Evolutionary conservation across 1,139 yeast species (phyloP).

Genomic region (Zhuliangozyma blackwelliae): DNA sequence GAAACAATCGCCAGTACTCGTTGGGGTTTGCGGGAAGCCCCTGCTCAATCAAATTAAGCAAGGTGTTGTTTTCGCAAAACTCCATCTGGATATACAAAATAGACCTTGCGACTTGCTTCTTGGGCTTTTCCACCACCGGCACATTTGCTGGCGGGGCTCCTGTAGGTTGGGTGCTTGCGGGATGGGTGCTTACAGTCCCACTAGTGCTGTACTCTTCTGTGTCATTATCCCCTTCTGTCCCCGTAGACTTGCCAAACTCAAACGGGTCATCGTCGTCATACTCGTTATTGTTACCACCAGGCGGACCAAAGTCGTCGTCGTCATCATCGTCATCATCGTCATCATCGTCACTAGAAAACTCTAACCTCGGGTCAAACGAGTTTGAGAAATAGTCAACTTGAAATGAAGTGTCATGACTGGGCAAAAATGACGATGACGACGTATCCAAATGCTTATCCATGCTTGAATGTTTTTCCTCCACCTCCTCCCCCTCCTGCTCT

Average conservation of each 20-base stretch:
- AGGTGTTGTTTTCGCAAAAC: constrained; percentile 91
- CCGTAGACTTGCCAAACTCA: constrained; percentile 7
- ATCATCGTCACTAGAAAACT: constrained; percentile 43
- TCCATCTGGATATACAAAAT: constrained; percentile 89
- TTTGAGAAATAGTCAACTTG: constrained; percentile 65
- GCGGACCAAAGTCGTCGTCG: constrained; percentile 10
- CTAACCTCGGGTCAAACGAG: constrained; percentile 58
- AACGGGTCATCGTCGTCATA: constrained; percentile 11
- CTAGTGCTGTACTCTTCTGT: constrained; percentile 13
- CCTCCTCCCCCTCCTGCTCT: constrained; percentile 9
- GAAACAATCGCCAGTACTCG: constrained; percentile 84
- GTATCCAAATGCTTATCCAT: constrained; percentile 9
- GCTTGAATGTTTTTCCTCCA: constrained; percentile 4
- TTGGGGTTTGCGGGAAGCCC: constrained; percentile 69
- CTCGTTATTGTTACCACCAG: constrained; percentile 33
- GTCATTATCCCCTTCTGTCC: constrained; percentile 9
- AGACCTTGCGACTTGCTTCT: constrained; percentile 34
- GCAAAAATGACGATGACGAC: constrained; percentile 29
- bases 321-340: constrained; percentile 24
- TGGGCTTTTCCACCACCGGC: background rate
- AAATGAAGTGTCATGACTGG: constrained; percentile 33
- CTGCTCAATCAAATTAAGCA: constrained; percentile 76
- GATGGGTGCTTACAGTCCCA: constrained; percentile 1
- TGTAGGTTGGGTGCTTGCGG: constrained; percentile 1
- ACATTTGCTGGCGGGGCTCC: too few species aligned